phyloP scores from a whole-genome alignment of 2,329 filamentous ascomycete genomes.

The Coniochaeta hoffmannii region DNA sequence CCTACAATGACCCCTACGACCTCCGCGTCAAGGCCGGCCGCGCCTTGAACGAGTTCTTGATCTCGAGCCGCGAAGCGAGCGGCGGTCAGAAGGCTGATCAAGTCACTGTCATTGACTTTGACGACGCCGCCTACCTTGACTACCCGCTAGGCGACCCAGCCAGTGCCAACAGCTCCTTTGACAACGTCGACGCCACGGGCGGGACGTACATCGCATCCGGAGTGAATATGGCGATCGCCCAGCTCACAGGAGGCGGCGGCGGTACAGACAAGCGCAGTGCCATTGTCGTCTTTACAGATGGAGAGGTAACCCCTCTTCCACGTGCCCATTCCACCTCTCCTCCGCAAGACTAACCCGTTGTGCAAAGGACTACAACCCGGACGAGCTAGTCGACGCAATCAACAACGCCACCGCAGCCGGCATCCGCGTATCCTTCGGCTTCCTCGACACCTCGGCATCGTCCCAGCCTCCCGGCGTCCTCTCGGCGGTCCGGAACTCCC shows the following conservation, averaged over 20 bases:
- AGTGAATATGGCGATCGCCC: constrained; percentile 10
- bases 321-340: background rate
- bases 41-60: constrained; percentile 14
- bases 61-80: constrained; percentile 12
- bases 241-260: constrained; percentile 9
- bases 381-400: constrained; percentile 12
- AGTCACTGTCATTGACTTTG: constrained; percentile 15
- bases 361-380: constrained; percentile 7
- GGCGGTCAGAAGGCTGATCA: constrained; percentile 12
- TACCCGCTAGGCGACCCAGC: constrained; percentile 11
- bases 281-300: constrained; percentile 19
- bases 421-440: constrained; percentile 19
- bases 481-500: constrained; percentile 11
- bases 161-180: constrained; percentile 8
- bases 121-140: constrained; percentile 7
- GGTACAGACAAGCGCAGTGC: constrained; percentile 11
- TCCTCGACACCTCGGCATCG: constrained; percentile 10
- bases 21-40: constrained; percentile 13
- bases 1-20: constrained; percentile 10
- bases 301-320: constrained; percentile 5
- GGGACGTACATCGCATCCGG: constrained; percentile 13
- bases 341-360: background rate
- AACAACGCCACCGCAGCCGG: constrained; percentile 16
- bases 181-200: constrained; percentile 6
- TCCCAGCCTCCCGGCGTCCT: constrained; percentile 12